Evolutionary conservation across 371 early-diverging fungal species (phyloP), one percentile per base, ranked within the genome.

Genomic region (Syncephalastrum sp.): DNA sequence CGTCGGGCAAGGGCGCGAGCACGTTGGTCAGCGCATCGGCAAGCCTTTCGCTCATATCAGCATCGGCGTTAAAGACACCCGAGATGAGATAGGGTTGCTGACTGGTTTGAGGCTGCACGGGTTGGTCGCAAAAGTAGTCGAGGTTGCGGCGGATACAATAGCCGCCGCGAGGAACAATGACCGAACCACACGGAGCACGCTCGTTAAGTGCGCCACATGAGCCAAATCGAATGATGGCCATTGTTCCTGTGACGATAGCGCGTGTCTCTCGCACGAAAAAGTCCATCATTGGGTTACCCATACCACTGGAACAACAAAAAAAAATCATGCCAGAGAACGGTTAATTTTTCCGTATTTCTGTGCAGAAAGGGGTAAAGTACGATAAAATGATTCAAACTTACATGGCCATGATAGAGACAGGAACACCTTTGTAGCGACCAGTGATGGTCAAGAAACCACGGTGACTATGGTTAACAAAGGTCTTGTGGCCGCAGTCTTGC

Each of bases 381-480:
- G 50, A n/a, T 24, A 24, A 33, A 47, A 21, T 21, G 21, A 21
- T 21, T 21, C 2, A 21, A 25, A 56, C 72, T 69, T 72, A 79
- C 79, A 96, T 97, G 41, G 96, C 94, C 55, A 95, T 84, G 47
- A 97, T 90, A 33, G 86, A 79, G 3, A 97, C 84, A 12, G 92
- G 93, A 0, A 86, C 80, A 17, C 87, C 84, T 55, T 85, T 79
- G 78, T 88, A 96, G 12, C 85, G 65, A 24, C 96, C 96, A 13
- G 98, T 97, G 67, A 94, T 88, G 1, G 96, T 96, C n/a, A 88
- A 62, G 64, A 95, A 95, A 1, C 93, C 94, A 50, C 96, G 84
- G 57, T 89, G 89, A 25, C 92, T 92, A 10, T 69, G 56, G 57
- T 82, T 73, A 41, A 73, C 64, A 55, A 90, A 86, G 1, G 82